Conservation (phyloP, 192 early-diverging fungal genomes). For the Funneliformis geosporum region DNA sequence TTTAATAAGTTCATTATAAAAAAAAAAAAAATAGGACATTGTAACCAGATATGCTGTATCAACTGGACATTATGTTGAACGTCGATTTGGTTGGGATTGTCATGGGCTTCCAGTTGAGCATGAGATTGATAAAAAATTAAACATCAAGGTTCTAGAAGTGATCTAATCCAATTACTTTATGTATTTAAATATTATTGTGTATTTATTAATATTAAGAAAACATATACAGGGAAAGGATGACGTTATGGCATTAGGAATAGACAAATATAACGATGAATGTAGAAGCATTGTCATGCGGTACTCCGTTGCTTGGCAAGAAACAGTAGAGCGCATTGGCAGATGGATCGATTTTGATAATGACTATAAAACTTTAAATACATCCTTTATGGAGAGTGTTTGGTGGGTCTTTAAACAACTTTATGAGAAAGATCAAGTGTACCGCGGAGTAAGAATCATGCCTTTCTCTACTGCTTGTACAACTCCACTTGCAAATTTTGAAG, state of each 20-base stretch:
- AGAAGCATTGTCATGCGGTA: constrained; percentile 97
- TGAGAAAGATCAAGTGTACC: constrained; percentile 94
- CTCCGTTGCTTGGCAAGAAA: constrained; percentile 86
- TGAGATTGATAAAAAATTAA: constrained; percentile 93
- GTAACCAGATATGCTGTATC: constrained; percentile 94
- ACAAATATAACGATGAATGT: constrained; percentile 97
- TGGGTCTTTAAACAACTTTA: constrained; percentile 98
- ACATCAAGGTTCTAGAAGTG: constrained; percentile 70
- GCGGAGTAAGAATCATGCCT: constrained; percentile 92
- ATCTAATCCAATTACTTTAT: neutral
- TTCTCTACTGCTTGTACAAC: constrained; percentile 92
- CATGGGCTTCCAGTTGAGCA: constrained; percentile 89
- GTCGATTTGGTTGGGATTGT: constrained; percentile 97
- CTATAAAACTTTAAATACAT: constrained; percentile 95
- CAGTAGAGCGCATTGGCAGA: constrained; percentile 93
- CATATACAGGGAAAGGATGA: constrained; percentile 69
- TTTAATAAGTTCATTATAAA: too few relatives aligned
- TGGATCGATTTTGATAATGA: constrained; percentile 99
- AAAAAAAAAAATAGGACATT: constrained; percentile 85
- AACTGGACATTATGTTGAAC: constrained; percentile 97
- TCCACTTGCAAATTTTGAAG: constrained; percentile 97
- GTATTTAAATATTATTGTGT: neutral
- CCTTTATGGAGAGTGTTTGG: constrained; percentile 99
- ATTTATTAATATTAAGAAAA: constrained; percentile 34
- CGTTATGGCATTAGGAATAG: constrained; percentile 92